Evolutionary conservation across 139 green algal species (phyloP).

Genomic region (Diplosphaera chodatii): DNA sequence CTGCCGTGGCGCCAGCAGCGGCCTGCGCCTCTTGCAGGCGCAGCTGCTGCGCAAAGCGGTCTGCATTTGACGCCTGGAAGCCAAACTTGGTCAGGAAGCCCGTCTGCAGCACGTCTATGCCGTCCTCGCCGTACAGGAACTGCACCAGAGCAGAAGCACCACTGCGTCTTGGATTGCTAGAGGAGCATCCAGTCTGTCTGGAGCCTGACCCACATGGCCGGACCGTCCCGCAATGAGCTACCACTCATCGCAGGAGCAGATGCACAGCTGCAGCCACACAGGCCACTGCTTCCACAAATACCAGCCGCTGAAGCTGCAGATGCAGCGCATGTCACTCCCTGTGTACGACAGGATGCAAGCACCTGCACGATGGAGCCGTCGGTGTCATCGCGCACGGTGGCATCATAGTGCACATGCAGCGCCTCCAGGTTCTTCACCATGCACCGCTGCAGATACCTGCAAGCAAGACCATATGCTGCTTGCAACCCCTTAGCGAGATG

Average conservation of each 20-base stretch:
- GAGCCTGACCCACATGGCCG: no score
- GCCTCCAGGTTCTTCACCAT: conserved; percentile 95
- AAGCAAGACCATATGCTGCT: background rate
- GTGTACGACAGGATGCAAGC: no score
- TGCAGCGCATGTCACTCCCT: no score
- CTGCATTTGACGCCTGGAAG: conserved; percentile 74
- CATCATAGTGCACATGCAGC: conserved; percentile 81
- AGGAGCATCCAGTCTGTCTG: no score
- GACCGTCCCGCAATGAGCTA: no score
- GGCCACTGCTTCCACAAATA: no score
- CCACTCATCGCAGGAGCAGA: no score
- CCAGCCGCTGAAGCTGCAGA: no score
- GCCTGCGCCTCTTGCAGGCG: conserved; percentile 6
- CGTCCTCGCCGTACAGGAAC: conserved; percentile 95
- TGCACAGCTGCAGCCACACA: no score
- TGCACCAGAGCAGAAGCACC: conserved; percentile 38
- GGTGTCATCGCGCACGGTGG: conserved; percentile 81
- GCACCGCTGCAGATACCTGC: conserved; percentile 74
- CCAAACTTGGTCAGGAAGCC: conserved; percentile 72
- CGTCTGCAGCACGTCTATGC: conserved; percentile 65
- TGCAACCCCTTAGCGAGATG: no score
- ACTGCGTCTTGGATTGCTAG: no score
- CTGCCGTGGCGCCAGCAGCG: background rate
- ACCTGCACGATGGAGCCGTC: conserved; percentile 76
- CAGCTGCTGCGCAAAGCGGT: conserved; percentile 42